Evolutionary conservation across 2,329 filamentous ascomycete genomes (phyloP).

Genomic region (Keithomyces neogunnii): DNA sequence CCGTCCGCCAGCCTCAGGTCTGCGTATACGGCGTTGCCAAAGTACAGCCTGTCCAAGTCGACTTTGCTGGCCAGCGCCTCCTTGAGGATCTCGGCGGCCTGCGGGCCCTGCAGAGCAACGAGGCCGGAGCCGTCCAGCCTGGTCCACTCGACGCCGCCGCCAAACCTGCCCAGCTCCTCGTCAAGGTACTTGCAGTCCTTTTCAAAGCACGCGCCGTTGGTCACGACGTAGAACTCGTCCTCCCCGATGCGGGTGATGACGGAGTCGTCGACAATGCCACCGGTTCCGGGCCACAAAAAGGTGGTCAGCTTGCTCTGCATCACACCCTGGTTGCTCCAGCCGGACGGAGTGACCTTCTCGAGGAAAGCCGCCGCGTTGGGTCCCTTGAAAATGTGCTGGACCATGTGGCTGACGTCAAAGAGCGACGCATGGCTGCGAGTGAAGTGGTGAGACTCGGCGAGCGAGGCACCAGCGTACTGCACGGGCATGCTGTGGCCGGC

Average conservation of each 20-base stretch:
- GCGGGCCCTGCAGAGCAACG: slow-evolving; percentile 82
- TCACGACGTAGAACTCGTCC: slow-evolving; percentile 83
- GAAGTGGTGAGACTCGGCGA: slow-evolving; percentile 81
- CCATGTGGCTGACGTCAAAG: slow-evolving; percentile 97
- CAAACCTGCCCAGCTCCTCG: slow-evolving; percentile 54
- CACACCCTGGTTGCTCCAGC: slow-evolving; percentile 51
- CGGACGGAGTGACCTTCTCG: slow-evolving; percentile 73
- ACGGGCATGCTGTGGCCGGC: slow-evolving; percentile 90
- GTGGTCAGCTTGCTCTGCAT: slow-evolving; percentile 78
- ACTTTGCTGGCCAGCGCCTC: slow-evolving; percentile 46
- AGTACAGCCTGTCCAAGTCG: slow-evolving; percentile 64
- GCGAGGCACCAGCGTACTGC: slow-evolving; percentile 69
- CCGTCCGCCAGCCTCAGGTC: slow-evolving; percentile 54
- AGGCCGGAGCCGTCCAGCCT: slow-evolving; percentile 67
- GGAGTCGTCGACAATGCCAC: slow-evolving; percentile 91
- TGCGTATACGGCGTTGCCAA: slow-evolving; percentile 65
- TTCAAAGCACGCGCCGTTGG: slow-evolving; percentile 84
- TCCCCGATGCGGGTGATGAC: slow-evolving; percentile 74
- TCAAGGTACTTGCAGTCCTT: slow-evolving; percentile 78
- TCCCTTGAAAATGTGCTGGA: slow-evolving; percentile 77
- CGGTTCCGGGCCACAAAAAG: slow-evolving; percentile 68
- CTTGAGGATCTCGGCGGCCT: slow-evolving; percentile 60
- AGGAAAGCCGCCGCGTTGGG: slow-evolving; percentile 74
- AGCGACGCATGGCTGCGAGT: slow-evolving; percentile 81
- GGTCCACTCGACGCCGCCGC: slow-evolving; percentile 54